Evolutionary conservation across 1,139 yeast species (phyloP).

Genomic region (Pichia sp.): DNA sequence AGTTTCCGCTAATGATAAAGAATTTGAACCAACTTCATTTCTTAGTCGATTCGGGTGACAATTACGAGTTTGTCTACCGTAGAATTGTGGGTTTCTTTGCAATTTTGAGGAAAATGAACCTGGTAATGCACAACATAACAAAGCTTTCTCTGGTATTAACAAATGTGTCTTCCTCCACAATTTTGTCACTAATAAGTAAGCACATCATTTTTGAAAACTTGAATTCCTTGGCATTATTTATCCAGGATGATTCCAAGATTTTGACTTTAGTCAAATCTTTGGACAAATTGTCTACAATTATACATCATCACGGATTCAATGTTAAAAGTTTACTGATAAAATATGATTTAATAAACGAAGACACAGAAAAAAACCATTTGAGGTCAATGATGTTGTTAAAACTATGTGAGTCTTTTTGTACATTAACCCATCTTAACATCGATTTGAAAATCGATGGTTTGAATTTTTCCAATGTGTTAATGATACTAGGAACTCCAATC

Average conservation of each 20-base stretch:
- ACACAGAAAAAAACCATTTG: slow-evolving; percentile 29
- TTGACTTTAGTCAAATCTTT: slow-evolving; percentile 28
- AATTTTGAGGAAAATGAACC: slow-evolving; percentile 26
- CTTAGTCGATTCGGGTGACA: slow-evolving; percentile 23
- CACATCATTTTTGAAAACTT: slow-evolving; percentile 30
- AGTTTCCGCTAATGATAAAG: slow-evolving; percentile 24
- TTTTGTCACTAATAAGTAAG: slow-evolving; percentile 25
- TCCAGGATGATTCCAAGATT: slow-evolving; percentile 30
- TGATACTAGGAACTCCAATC: slow-evolving; percentile 30
- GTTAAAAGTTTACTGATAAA: slow-evolving; percentile 24
- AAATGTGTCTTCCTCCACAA: slow-evolving; percentile 29
- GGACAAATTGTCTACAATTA: slow-evolving; percentile 24
- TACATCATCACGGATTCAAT: slow-evolving; percentile 23
- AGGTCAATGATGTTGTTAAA: slow-evolving; percentile 30
- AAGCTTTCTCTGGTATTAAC: slow-evolving; percentile 29
- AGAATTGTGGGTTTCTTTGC: slow-evolving; percentile 30
- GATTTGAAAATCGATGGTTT: slow-evolving; percentile 27
- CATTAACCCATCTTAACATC: slow-evolving; percentile 20
- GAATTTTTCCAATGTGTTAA: slow-evolving; percentile 27
- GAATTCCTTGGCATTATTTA: slow-evolving; percentile 22
- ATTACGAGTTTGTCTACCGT: slow-evolving; percentile 28
- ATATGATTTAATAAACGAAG: slow-evolving; percentile 24
- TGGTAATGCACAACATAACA: slow-evolving; percentile 22
- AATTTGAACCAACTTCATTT: slow-evolving; percentile 26
- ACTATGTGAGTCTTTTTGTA: slow-evolving; percentile 26